Evolutionary conservation across 441 rosid genomes (phyloP), one percentile per base, ranked within the genome.

Genomic region (Populus tomentosa): DNA sequence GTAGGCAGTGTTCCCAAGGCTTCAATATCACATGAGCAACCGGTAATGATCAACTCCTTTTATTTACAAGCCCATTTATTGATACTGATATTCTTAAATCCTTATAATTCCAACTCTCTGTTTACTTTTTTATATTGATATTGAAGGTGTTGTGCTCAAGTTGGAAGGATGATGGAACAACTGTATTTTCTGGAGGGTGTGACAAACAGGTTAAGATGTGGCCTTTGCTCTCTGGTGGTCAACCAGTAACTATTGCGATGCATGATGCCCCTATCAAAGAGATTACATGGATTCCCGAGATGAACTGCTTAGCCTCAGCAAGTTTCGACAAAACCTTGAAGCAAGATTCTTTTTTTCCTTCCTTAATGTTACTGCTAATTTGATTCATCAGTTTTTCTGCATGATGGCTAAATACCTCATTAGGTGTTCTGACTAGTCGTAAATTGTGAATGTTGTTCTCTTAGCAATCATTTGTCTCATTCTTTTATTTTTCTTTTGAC

Each of bases 141-240:
- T 63, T 75, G 38, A 80, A 96, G 99, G 97, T 92, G 33, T 79
- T 94, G 69, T 96, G 99, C 85, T 96, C 99, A 36, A 75, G 97
- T 59, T 96, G 98, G 97, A 96, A 96, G 89, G 97, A 94, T 84
- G 99, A 96, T 83, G 99, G 99, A 72, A 92, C 86, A 23, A 86
- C 99, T 16, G 99, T 94, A 50, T 96, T 96, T 79, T 88, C 92
- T 67, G 99, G 95, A 50, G 99, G 99, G 53, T 96, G 99, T 75
- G 98, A 96, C 84, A 96, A 96, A 86, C 99, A 94, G 84, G 99
- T 89, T 13, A 96, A 96, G 85, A 94, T 94, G 98, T 96, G 99
- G 99, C 91, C 97, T 70, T 78, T 95, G 73, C 79, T 86, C 66
- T 85, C 98, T 32, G 94, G 97, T 70, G 97, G 93, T 81, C 99